These are phyloP conservation scores for Hypocreales sp. DNA, from an alignment of 2,329 filamentous ascomycete species.

Conservation along the genomic window DNA sequence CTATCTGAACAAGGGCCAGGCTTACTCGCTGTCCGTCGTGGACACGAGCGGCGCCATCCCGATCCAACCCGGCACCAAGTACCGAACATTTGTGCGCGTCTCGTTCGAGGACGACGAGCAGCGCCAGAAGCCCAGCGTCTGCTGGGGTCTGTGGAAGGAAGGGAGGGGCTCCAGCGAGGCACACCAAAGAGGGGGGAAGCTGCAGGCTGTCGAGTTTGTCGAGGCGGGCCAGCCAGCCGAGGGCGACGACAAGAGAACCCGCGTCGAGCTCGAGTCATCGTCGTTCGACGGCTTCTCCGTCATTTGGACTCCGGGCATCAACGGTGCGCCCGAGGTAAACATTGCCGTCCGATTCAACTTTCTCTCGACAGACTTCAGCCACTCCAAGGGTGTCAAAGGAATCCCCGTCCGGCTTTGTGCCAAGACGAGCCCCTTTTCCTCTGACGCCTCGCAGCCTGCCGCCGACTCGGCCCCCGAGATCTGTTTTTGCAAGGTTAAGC, in stretches of 20 bases:
- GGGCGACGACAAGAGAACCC: constrained; percentile 49
- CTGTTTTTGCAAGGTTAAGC: constrained; percentile 91
- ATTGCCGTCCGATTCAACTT: constrained; percentile 96
- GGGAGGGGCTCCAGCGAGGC: constrained; percentile 91
- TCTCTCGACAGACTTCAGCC: constrained; percentile 93
- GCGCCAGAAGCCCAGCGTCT: constrained; percentile 62
- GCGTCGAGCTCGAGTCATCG: constrained; percentile 55
- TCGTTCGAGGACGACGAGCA: constrained; percentile 97
- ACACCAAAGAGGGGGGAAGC: constrained; percentile 78
- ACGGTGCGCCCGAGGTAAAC: constrained; percentile 58
- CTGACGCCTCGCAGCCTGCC: constrained; percentile 31
- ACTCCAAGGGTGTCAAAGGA: constrained; percentile 96
- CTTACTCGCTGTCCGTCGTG: constrained; percentile 72
- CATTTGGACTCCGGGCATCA: constrained; percentile 63
- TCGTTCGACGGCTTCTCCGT: constrained; percentile 94
- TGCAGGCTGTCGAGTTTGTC: constrained; percentile 91
- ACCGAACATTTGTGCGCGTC: constrained; percentile 84
- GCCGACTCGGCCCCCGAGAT: constrained; percentile 46
- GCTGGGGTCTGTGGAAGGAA: constrained; percentile 90
- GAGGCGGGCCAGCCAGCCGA: constrained; percentile 45
- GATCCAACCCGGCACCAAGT: constrained; percentile 46
- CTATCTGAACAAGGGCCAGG: constrained; percentile 94
- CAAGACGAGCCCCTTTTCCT: constrained; percentile 60
- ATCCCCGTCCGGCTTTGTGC: constrained; percentile 87
- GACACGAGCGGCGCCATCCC: constrained; percentile 56